Evolutionary conservation across 2,329 filamentous ascomycete species (phyloP).

Genomic region (Fusarium nygamai): DNA sequence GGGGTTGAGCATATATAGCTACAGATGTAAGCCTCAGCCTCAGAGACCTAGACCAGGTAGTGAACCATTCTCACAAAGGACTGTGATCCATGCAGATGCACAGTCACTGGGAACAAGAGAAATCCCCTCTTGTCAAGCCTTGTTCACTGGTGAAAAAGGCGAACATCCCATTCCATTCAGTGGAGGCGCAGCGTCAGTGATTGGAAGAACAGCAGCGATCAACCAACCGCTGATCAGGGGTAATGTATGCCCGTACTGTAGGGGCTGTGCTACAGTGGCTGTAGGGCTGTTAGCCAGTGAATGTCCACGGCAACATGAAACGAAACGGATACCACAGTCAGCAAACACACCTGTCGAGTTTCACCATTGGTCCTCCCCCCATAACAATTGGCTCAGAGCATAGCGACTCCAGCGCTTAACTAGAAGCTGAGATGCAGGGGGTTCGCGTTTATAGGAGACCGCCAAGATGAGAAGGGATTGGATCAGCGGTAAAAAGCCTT

Average conservation of each 20-base stretch:
- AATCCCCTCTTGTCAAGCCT: background rate
- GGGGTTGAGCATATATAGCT: slow-evolving; percentile 15
- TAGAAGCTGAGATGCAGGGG: slow-evolving; percentile 7
- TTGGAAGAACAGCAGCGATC: slow-evolving; percentile 7
- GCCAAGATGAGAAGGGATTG: slow-evolving; percentile 22
- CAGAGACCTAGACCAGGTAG: background rate
- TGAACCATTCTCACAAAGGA: slow-evolving; percentile 12
- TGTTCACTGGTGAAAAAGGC: background rate
- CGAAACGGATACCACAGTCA: slow-evolving; percentile 13
- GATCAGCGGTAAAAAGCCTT: background rate
- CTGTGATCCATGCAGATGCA: slow-evolving; percentile 9
- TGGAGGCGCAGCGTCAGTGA: slow-evolving; percentile 27
- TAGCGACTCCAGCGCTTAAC: slow-evolving; percentile 2
- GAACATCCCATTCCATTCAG: background rate
- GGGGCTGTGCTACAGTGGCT: slow-evolving; percentile 22
- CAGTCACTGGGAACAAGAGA: background rate
- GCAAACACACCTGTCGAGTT: slow-evolving; percentile 1
- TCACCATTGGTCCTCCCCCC: slow-evolving; percentile 8
- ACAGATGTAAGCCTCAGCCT: slow-evolving; percentile 28
- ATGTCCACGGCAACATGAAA: slow-evolving; percentile 16
- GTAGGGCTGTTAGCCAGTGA: slow-evolving; percentile 15
- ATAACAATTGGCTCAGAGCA: background rate
- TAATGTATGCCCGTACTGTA: background rate
- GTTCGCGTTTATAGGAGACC: slow-evolving; percentile 18
- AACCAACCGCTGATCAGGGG: background rate